Conservation (phyloP, 306 rosid species). For the Coriaria nepalensis region DNA sequence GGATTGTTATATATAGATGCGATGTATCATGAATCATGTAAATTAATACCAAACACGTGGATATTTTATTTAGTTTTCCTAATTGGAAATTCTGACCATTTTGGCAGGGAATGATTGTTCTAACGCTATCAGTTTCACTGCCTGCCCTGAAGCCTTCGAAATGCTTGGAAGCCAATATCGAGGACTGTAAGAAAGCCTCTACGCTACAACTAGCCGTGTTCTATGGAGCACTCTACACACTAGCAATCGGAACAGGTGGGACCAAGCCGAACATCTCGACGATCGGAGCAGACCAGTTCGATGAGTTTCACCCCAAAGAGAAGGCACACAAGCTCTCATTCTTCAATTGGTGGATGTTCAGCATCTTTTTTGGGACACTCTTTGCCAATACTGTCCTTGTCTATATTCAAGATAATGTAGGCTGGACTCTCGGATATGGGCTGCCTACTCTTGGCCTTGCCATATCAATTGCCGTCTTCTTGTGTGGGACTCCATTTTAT, state of each 20-base stretch:
- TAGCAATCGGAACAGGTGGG: conserved; percentile 86
- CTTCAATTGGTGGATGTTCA: conserved; percentile 99
- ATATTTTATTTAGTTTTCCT: too few species aligned
- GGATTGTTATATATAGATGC: too few species aligned
- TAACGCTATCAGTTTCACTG: conserved; percentile 55
- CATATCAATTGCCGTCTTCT: conserved; percentile 42
- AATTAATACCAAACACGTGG: too few species aligned
- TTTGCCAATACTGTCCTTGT: conserved; percentile 75
- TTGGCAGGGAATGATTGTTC: conserved; percentile 62
- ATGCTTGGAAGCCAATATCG: conserved; percentile 25
- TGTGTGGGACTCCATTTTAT: conserved; percentile 56
- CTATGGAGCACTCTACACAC: conserved; percentile 64
- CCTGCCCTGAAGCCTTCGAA: conserved; percentile 50
- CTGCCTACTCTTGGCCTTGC: conserved; percentile 75
- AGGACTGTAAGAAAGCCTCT: conserved; percentile 61
- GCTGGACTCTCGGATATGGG: conserved; percentile 84
- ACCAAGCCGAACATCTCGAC: conserved; percentile 94
- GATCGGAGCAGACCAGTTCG: conserved; percentile 91
- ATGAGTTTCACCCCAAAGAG: conserved; percentile 65
- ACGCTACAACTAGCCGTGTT: conserved; percentile 56
- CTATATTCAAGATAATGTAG: conserved; percentile 75
- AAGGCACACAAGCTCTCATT: conserved; percentile 63
- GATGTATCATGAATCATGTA: too few species aligned
- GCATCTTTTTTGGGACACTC: conserved; percentile 71
- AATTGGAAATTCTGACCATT: too few species aligned